Evolutionary conservation across 2,329 filamentous ascomycete genomes (phyloP).

Genomic region (Aspergillus pseudotamarii): DNA sequence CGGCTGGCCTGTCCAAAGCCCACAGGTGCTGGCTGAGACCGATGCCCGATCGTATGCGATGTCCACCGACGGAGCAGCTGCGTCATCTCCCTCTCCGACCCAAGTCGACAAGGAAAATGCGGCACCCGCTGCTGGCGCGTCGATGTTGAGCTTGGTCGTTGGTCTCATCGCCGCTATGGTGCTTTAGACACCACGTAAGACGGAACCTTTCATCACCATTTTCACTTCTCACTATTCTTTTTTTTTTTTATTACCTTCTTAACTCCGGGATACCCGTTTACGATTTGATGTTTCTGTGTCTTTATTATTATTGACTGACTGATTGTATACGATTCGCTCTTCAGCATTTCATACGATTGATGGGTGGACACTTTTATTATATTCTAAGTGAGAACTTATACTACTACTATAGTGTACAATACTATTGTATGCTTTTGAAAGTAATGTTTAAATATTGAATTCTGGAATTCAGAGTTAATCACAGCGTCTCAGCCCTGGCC

Average conservation of each 20-base stretch:
- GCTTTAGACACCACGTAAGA: not conserved
- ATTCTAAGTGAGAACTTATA: not conserved
- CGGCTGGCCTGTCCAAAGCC: conserved; percentile 26
- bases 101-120: not conserved
- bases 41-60: conserved; percentile 13
- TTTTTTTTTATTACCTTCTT: conserved; percentile 1
- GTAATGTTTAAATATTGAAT: not conserved
- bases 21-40: conserved; percentile 32
- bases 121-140: conserved; percentile 19
- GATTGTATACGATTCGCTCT: not conserved
- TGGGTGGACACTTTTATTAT: not conserved
- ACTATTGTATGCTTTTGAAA: not conserved
- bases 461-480: not conserved
- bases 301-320: conserved; percentile 5
- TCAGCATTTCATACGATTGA: conserved; percentile 2
- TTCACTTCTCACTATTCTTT: not conserved
- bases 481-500: not conserved
- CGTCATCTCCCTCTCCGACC: conserved; percentile 8
- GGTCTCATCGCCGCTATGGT: conserved; percentile 22
- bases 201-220: not conserved
- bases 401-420: not conserved
- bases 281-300: conserved; percentile 2
- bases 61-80: conserved; percentile 5
- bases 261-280: conserved; percentile 4
- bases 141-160: conserved; percentile 21